Conservation (phyloP, 2,329 filamentous ascomycete genomes). For the Fonsecaea pedrosoi region DNA sequence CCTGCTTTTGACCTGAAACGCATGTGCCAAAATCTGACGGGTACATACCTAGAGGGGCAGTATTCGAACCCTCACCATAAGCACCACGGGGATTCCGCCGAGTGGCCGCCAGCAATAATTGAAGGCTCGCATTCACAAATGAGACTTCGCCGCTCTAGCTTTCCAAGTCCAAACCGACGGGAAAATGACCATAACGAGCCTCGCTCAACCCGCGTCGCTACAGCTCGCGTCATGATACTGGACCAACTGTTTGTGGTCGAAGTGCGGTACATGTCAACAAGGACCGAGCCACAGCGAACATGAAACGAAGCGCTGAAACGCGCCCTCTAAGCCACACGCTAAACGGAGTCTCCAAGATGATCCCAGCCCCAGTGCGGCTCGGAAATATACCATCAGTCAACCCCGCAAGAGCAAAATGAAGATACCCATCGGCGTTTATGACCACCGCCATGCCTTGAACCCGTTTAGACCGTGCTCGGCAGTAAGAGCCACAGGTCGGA, state of each 20-base stretch:
- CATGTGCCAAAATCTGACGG: slow-evolving; percentile 20
- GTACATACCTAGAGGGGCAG: neutral
- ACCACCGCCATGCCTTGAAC: neutral
- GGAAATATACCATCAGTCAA: neutral
- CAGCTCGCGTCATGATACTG: slow-evolving; percentile 7
- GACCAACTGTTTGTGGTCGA: slow-evolving; percentile 4
- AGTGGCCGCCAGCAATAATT: slow-evolving; percentile 9
- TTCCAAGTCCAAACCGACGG: neutral
- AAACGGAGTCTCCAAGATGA: slow-evolving; percentile 22
- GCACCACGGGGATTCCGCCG: slow-evolving; percentile 11
- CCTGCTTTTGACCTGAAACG: slow-evolving; percentile 16
- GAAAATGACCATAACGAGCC: neutral
- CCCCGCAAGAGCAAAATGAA: neutral
- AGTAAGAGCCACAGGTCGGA: slow-evolving; percentile 4
- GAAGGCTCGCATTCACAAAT: neutral
- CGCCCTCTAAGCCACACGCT: slow-evolving; percentile 29
- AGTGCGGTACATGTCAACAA: slow-evolving; percentile 1
- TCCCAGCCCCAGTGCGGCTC: slow-evolving; percentile 12
- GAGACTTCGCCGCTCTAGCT: neutral
- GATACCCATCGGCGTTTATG: slow-evolving; percentile 10
- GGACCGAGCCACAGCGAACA: slow-evolving; percentile 20
- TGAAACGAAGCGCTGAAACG: slow-evolving; percentile 30
- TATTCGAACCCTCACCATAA: slow-evolving; percentile 1
- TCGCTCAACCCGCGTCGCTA: neutral
- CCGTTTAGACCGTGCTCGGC: neutral